Evolutionary conservation across 106 monocot genomes (phyloP), one percentile per base, ranked within the genome.

Genomic region (Phalaenopsis equestris): DNA sequence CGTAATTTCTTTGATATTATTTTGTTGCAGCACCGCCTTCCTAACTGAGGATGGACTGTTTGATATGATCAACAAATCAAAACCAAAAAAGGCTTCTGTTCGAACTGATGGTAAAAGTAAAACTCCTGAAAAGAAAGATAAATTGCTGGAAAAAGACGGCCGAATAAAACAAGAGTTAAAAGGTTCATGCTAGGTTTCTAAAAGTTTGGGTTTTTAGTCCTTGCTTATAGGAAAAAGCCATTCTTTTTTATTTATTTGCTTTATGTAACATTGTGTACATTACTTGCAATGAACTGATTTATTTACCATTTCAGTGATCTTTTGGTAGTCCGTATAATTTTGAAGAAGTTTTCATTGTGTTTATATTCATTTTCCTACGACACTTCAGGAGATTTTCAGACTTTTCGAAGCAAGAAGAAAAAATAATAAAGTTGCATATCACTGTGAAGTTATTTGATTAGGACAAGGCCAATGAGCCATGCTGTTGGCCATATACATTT

Each of bases 21-120:
- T 8, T 70, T 73, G 42, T 83, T 82, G 36, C 78, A 99, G 98
- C 56, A 84, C 90, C 24, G 42, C 84, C 47, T 93, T 99, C 81
- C 49, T 99, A 79, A 94, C 94, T 70, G 98, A 99, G 79, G 98
- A 99, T 91, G 98, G 90, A 47, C 85, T 99, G 55, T 99, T 99
- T 93, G 90, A 94, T 84, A 89, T 93, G 91, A 94, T 99, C 65
- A 87, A 84, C 18, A 93, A 92, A 82, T 93, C 98, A 90, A 99
- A 91, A 80, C 90, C 91, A 88, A 81, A 73, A 55, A 93, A 93
- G 81, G 42, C 83, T 72, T n/a, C 83, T 37, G 78, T 64, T 9
- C 55, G 78, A 70, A 81, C 85, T 79, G 83, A 83, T 41, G 38
- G 81, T 18, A 89, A 81, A 24, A 86, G 83, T 75, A 89, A 72